Evolutionary conservation across 2,329 filamentous ascomycete species (phyloP), one percentile per base, ranked within the genome.

Genomic region (Exophiala spinifera): DNA sequence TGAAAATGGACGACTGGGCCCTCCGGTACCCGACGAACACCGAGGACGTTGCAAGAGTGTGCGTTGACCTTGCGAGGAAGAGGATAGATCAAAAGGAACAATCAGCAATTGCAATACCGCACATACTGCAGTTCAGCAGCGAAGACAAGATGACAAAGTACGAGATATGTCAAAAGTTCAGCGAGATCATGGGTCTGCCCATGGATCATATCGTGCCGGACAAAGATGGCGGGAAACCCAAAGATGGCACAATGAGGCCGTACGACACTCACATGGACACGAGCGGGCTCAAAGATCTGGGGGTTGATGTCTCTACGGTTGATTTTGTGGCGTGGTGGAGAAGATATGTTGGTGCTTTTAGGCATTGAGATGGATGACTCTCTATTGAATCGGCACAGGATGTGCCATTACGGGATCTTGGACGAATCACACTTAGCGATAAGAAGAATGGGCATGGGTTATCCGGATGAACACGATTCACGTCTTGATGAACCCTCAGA

Each of bases 181-280:
- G 84, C 3, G 84, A 90, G 55, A 89, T 95, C 55, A 84, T 95
- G 79, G 89, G 86, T 0, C 68, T 95, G 51, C 79, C 87, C 10
- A 76, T 86, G 17, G 81, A 83, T 44, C 80, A 81, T 6, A 85
- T 96, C 70, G 78, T 82, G 64, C 75, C 86, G 8, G 86, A 89
- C 64, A 80, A 83, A 20, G 78, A 88, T 64, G 87, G 87, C 34
- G 62, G 62, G 1, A 64, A 64, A 51, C 62, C 62, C 14, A 59
- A 49, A 13, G 62, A 63, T 49, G 61, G 61, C 2, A 64, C 62
- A 37, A 15, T 61, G 43, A 79, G 91, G 60, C 91, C 91, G 11
- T 96, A 89, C 67, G 90, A 96, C 72, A 92, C 88, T 64, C 90
- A 96, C 70, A 75, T 96, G 43, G 91, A 88, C 64, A 96, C 88